phyloP scores from a whole-genome alignment of 2,329 filamentous ascomycete species.

The Corinectria fuckeliana region DNA sequence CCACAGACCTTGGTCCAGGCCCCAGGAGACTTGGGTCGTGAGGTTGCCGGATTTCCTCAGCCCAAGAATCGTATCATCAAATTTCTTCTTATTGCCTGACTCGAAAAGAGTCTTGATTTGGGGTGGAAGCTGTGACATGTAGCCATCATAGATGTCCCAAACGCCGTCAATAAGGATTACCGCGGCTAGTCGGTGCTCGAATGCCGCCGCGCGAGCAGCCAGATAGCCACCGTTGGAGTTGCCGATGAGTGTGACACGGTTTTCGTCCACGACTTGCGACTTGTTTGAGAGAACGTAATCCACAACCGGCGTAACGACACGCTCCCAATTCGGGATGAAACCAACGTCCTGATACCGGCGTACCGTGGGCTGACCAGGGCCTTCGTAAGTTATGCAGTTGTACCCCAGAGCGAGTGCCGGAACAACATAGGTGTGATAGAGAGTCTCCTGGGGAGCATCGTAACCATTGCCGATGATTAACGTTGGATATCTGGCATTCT shows the following conservation, averaged over 20 bases:
- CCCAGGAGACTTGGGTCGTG: constrained; percentile 9
- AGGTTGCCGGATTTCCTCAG: background rate
- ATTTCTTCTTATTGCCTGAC: constrained; percentile 1
- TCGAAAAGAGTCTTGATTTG: constrained; percentile 4
- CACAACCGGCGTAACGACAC: constrained; percentile 47
- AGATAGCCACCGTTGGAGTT: constrained; percentile 50
- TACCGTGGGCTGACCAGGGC: constrained; percentile 51
- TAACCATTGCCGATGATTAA: constrained; percentile 51
- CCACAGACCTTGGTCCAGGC: constrained; percentile 20
- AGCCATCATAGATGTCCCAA: constrained; percentile 37
- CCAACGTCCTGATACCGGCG: constrained; percentile 49
- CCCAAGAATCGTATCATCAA: constrained; percentile 4
- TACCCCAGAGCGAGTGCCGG: constrained; percentile 48
- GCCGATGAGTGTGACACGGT: constrained; percentile 47
- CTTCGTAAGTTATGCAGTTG: constrained; percentile 54
- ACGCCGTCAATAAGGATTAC: constrained; percentile 47
- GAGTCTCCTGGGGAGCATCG: constrained; percentile 53
- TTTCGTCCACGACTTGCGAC: constrained; percentile 38
- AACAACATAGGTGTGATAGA: constrained; percentile 46
- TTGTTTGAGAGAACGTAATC: constrained; percentile 42
- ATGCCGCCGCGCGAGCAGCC: constrained; percentile 49
- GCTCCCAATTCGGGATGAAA: constrained; percentile 54
- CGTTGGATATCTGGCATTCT: constrained; percentile 41
- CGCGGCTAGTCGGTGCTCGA: constrained; percentile 50
- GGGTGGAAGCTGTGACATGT: constrained; percentile 43